These are phyloP conservation scores for Casuarina equisetifolia DNA, from an alignment of 306 rosid genomes.

Conservation along the genomic window DNA sequence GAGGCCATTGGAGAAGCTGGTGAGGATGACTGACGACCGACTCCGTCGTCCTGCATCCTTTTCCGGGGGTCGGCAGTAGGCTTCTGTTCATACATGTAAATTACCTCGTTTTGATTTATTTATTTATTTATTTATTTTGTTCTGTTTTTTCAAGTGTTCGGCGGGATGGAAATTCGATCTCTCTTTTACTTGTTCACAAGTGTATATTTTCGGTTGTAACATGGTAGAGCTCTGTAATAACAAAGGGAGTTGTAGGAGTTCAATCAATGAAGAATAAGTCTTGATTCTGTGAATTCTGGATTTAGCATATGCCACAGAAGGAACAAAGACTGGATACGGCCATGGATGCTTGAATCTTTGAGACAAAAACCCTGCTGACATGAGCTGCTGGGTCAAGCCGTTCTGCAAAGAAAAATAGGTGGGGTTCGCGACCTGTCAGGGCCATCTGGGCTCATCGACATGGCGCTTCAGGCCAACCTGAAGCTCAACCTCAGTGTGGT, in stretches of 20 bases:
- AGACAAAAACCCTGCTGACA: not conserved
- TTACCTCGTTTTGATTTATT: conserved; percentile 22
- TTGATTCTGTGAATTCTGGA: no score
- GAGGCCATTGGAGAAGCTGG: conserved; percentile 56
- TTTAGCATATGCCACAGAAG: not conserved
- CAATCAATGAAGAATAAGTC: no score
- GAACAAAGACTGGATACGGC: not conserved
- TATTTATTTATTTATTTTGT: conserved; percentile 1
- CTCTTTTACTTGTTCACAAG: conserved; percentile 10
- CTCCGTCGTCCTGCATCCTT: conserved; percentile 5
- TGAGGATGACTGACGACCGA: conserved; percentile 31
- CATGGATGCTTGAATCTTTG: not conserved
- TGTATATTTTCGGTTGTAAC: conserved; percentile 10
- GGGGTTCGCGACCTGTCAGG: not conserved
- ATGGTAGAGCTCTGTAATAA: no score
- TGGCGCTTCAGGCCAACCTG: no score
- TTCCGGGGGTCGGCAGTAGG: not conserved
- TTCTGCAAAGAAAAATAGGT: not conserved
- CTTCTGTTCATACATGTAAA: conserved; percentile 19
- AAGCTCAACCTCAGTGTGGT: no score
- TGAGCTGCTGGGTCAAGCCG: not conserved
- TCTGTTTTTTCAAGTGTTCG: conserved; percentile 17
- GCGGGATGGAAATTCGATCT: not conserved
- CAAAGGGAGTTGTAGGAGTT: no score
- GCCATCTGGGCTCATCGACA: no score